phyloP scores from a whole-genome alignment of 2,329 filamentous ascomycete species.

The Ceratocystis harringtonii region DNA sequence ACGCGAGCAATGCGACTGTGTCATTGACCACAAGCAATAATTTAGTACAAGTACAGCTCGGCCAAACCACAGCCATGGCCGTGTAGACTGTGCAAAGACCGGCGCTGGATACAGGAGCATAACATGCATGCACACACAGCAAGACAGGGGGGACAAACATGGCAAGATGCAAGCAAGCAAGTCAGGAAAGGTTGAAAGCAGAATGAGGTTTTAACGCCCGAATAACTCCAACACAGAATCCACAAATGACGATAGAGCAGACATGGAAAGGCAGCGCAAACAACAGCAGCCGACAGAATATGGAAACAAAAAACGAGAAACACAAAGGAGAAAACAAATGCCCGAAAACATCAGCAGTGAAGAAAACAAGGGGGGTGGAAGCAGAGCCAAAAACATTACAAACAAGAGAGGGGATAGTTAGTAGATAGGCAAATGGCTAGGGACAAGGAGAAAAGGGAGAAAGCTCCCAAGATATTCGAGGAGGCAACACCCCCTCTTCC shows the following conservation, averaged over 20 bases:
- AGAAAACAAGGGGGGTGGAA: background rate
- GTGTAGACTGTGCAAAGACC: background rate
- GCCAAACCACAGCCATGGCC: background rate
- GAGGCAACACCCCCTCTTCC: too few species aligned
- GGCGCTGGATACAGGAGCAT: background rate
- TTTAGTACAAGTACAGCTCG: too few species aligned
- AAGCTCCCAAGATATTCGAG: too few species aligned
- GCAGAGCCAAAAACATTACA: background rate
- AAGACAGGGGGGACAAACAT: background rate
- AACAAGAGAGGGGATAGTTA: too few species aligned
- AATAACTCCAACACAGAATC: slow-evolving; percentile 5
- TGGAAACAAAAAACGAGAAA: slow-evolving; percentile 4
- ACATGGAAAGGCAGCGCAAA: slow-evolving; percentile 5
- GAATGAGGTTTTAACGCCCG: slow-evolving; percentile 5
- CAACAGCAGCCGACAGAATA: slow-evolving; percentile 3
- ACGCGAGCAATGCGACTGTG: too few species aligned
- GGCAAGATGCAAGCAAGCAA: background rate
- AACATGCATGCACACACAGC: background rate
- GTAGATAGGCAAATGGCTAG: too few species aligned
- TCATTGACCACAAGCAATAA: too few species aligned
- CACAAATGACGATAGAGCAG: slow-evolving; percentile 1
- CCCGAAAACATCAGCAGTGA: background rate
- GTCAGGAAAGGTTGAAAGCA: slow-evolving; percentile 4
- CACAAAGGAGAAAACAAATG: background rate
- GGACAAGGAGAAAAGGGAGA: too few species aligned